Evolutionary conservation across 805 yeast species (phyloP).

Genomic region (Blastobotrys mokoenaii): DNA sequence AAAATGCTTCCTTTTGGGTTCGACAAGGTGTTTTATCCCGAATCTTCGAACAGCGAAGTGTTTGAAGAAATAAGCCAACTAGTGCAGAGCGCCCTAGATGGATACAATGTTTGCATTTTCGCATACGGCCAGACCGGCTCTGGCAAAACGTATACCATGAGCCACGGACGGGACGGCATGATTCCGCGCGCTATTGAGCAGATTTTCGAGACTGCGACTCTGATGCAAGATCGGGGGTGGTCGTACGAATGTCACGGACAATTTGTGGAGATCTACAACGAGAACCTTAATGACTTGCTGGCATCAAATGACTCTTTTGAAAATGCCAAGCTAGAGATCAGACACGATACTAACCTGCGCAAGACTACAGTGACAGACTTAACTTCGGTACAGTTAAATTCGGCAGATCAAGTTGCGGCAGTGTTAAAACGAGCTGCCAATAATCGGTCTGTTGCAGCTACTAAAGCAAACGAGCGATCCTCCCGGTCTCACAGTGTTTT

Average conservation of each 20-base stretch:
- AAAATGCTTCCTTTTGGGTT: constrained; percentile 46
- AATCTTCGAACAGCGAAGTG: constrained; percentile 48
- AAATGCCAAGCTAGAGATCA: constrained; percentile 51
- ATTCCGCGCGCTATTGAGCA: constrained; percentile 68
- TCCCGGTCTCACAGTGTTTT: constrained; percentile 89
- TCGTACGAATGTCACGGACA: constrained; percentile 55
- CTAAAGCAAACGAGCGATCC: constrained; percentile 72
- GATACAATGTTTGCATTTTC: constrained; percentile 84
- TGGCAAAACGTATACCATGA: constrained; percentile 92
- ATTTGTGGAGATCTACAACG: constrained; percentile 86
- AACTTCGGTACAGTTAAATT: constrained; percentile 38
- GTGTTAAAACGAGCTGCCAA: constrained; percentile 47
- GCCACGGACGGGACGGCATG: constrained; percentile 61
- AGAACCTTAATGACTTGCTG: constrained; percentile 63
- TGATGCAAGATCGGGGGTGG: constrained; percentile 52
- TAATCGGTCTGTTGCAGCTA: constrained; percentile 71
- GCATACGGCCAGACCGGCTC: constrained; percentile 98
- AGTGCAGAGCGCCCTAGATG: constrained; percentile 80
- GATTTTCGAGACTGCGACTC: constrained; percentile 51
- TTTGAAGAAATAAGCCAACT: constrained; percentile 82
- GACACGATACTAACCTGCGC: constrained; percentile 51
- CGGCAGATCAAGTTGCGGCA: constrained; percentile 40
- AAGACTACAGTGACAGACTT: constrained; percentile 57
- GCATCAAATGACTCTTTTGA: constrained; percentile 17
- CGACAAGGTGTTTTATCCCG: constrained; percentile 65